Percentiles rank a stretch among this genome's conserved stretches.
Conservation (phyloP, 768 basidiomycete genomes). For the Jaapia argillacea region DNA sequence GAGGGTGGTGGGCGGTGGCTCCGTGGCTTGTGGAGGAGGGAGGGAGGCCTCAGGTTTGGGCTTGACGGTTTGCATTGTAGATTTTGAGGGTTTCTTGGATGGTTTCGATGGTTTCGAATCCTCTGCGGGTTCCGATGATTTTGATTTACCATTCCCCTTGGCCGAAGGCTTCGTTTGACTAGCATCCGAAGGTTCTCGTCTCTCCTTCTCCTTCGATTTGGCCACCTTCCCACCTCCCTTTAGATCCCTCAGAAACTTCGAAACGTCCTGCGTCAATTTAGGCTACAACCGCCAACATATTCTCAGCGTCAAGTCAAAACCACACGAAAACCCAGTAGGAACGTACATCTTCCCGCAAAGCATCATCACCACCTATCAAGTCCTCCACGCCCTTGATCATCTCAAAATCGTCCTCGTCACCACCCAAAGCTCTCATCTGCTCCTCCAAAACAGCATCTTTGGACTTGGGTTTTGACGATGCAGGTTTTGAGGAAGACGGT, state of each 20-base stretch:
- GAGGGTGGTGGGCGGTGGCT: too few species aligned
- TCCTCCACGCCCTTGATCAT: constrained; percentile 31
- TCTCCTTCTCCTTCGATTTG: constrained; percentile 11
- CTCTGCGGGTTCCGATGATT: background rate
- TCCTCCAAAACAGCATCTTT: constrained; percentile 16
- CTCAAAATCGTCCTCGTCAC: constrained; percentile 35
- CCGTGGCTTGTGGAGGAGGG: too few species aligned
- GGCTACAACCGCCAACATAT: constrained; percentile 19
- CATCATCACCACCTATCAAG: constrained; percentile 17
- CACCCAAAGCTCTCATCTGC: constrained; percentile 33
- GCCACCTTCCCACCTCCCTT: constrained; percentile 16
- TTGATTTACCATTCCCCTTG: background rate
- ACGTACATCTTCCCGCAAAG: constrained; percentile 15
- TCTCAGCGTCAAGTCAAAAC: background rate
- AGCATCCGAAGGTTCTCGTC: constrained; percentile 2
- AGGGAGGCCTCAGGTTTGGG: background rate
- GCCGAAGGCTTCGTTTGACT: constrained; percentile 3
- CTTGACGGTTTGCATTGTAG: constrained; percentile 1
- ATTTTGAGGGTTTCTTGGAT: background rate
- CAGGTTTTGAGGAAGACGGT: constrained; percentile 7
- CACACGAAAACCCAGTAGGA: constrained; percentile 17
- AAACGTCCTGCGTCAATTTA: constrained; percentile 32
- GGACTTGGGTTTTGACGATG: constrained; percentile 3
- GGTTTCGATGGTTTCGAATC: background rate
- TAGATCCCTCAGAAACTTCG: constrained; percentile 34